Evolutionary conservation across 2,329 filamentous ascomycete genomes (phyloP).

Genomic region (Aspergillus nomiae): DNA sequence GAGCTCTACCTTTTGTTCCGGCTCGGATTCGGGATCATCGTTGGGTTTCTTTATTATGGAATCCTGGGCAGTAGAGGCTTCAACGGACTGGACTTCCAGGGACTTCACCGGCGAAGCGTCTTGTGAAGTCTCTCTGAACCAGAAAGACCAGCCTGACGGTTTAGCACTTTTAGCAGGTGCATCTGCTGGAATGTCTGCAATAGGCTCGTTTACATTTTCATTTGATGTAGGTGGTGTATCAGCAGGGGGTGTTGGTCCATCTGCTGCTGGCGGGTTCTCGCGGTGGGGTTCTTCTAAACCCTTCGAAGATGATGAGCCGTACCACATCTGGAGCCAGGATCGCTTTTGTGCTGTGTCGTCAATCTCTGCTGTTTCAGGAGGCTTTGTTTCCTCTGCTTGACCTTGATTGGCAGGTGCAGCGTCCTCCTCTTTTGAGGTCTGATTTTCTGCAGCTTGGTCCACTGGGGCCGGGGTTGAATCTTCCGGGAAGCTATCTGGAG

Average conservation of each 20-base stretch:
- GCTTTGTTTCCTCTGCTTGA: conserved; percentile 14
- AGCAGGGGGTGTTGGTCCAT: conserved; percentile 15
- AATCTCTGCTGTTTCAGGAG: conserved; percentile 15
- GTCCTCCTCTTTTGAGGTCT: conserved; percentile 17
- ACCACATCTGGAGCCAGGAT: conserved; percentile 51
- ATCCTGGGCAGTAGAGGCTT: conserved; percentile 25
- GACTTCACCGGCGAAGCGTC: conserved; percentile 24
- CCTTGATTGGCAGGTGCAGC: conserved; percentile 10
- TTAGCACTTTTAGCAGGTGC: conserved; percentile 24
- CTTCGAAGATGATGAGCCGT: conserved; percentile 31
- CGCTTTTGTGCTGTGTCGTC: conserved; percentile 35
- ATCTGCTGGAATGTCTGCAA: conserved; percentile 21
- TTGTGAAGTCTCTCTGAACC: conserved; percentile 39
- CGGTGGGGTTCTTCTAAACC: conserved; percentile 25
- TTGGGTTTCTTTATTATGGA: conserved; percentile 19
- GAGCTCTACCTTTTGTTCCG: conserved; percentile 28
- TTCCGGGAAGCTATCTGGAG: conserved; percentile 3
- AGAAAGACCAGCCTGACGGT: conserved; percentile 45
- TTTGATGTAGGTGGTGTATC: conserved; percentile 12
- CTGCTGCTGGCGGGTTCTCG: conserved; percentile 16
- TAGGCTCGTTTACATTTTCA: conserved; percentile 22
- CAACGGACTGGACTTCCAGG: conserved; percentile 29
- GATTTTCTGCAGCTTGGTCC: conserved; percentile 10
- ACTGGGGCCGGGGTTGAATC: conserved; percentile 19
- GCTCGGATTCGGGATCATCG: conserved; percentile 21